A percentile compares a stretch with the other conserved stretches of the same genome.
Evolutionary conservation across 2,329 filamentous ascomycete genomes (phyloP).

Genomic region (Fusarium transvaalense): DNA sequence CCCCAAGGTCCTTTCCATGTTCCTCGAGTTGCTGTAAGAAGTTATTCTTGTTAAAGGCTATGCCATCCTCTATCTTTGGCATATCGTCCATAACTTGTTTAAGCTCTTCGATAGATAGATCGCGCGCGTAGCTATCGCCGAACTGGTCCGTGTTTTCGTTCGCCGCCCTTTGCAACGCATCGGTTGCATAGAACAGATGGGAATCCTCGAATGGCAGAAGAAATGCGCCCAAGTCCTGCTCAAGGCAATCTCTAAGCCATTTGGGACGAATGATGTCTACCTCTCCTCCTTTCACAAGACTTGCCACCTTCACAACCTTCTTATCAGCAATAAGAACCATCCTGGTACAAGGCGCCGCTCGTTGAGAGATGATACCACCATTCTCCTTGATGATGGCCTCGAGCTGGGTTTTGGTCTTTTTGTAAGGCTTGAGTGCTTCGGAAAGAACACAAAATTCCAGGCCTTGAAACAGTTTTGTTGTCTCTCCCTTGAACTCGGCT

Average conservation of each 20-base stretch:
- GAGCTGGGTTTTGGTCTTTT: conserved; percentile 81
- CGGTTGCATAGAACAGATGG: conserved; percentile 79
- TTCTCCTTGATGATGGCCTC: conserved; percentile 86
- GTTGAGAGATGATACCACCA: conserved; percentile 83
- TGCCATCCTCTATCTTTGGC: conserved; percentile 60
- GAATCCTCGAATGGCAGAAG: conserved; percentile 71
- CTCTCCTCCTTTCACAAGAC: conserved; percentile 78
- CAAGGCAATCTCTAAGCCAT: conserved; percentile 88
- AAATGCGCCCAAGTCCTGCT: conserved; percentile 66
- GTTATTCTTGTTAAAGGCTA: conserved; percentile 57
- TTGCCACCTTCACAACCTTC: conserved; percentile 83
- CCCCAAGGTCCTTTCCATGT: conserved; percentile 64
- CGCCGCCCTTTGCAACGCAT: conserved; percentile 66
- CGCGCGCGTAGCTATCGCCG: conserved; percentile 85
- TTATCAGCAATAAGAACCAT: conserved; percentile 86
- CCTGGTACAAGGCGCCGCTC: conserved; percentile 69
- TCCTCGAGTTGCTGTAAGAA: conserved; percentile 69
- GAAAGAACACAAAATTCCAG: conserved; percentile 87
- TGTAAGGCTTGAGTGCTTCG: conserved; percentile 76
- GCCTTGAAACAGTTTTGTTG: conserved; percentile 77
- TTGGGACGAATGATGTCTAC: conserved; percentile 80
- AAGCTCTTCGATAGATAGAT: conserved; percentile 75
- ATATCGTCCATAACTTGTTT: conserved; percentile 63
- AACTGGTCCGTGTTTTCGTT: conserved; percentile 77
- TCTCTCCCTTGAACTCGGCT: conserved; percentile 65